These are phyloP conservation scores for Chytriomyces sp. DNA, from an alignment of 192 early-diverging fungal species.

Conservation along the genomic window DNA sequence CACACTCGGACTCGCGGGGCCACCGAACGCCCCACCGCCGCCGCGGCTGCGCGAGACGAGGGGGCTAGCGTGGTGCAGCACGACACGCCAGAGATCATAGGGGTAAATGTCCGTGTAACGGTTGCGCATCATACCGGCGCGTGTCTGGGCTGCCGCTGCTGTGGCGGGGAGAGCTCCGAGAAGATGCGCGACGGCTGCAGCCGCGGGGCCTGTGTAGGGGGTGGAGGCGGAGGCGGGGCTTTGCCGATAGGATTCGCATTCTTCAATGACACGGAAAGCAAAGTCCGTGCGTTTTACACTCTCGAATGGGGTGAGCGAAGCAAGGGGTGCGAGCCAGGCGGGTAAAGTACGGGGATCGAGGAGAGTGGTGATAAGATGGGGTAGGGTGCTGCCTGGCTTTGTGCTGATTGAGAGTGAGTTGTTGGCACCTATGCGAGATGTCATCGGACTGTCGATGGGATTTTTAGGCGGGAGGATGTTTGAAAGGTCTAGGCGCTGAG, in stretches of 20 bases:
- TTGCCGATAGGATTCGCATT: background rate
- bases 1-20: background rate
- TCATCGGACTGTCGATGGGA: background rate
- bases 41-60: background rate
- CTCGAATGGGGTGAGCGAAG: background rate
- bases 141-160: background rate
- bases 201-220: background rate
- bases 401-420: background rate
- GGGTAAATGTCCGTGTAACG: constrained; percentile 57
- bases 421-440: background rate
- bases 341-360: constrained; percentile 16
- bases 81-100: constrained; percentile 50
- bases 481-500: constrained; percentile 12
- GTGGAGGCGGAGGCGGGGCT: background rate
- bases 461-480: background rate
- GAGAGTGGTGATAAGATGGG: background rate
- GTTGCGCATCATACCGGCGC: constrained; percentile 26
- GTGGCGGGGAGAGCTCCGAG: background rate
- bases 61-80: constrained; percentile 26
- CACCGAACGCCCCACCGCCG: background rate
- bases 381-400: constrained; percentile 15
- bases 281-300: background rate
- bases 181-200: background rate
- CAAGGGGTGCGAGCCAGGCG: constrained; percentile 8
- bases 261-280: constrained; percentile 14